phyloP scores from a whole-genome alignment of 2,329 filamentous ascomycete species.

The Ceratocystiopsis brevicomis region DNA sequence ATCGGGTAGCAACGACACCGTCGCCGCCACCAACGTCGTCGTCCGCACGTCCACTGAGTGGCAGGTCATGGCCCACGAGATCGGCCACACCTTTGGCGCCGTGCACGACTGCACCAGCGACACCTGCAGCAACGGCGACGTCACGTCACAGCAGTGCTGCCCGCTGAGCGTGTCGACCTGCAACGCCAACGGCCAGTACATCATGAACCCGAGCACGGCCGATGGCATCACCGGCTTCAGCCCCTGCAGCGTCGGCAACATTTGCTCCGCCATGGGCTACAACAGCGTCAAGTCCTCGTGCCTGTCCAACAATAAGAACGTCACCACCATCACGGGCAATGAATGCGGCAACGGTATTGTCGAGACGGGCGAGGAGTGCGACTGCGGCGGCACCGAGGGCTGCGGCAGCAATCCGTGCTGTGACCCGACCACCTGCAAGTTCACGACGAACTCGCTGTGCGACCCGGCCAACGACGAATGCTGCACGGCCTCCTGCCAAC shows the following conservation, averaged over 20 bases:
- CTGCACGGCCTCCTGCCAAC: constrained; percentile 48
- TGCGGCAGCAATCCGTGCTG: constrained; percentile 70
- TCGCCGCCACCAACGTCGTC: constrained; percentile 78
- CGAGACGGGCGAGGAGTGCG: constrained; percentile 82
- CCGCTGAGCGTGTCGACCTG: constrained; percentile 51
- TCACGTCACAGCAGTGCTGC: constrained; percentile 46
- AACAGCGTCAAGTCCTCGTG: constrained; percentile 61
- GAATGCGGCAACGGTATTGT: constrained; percentile 96
- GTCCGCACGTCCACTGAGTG: constrained; percentile 68
- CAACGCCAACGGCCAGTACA: constrained; percentile 58
- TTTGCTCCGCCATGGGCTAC: constrained; percentile 67
- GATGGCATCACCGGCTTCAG: constrained; percentile 62
- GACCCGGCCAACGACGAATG: constrained; percentile 69
- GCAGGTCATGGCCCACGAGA: constrained; percentile 92
- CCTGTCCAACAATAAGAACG: constrained; percentile 66
- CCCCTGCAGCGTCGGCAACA: constrained; percentile 76
- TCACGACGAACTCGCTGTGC: constrained; percentile 56
- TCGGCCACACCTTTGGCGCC: constrained; percentile 85
- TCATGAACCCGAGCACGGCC: constrained; percentile 89
- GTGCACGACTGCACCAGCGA: constrained; percentile 70
- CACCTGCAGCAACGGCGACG: constrained; percentile 46
- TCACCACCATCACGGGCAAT: constrained; percentile 62
- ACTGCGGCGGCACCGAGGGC: constrained; percentile 61
- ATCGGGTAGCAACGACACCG: constrained; percentile 44
- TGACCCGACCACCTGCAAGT: constrained; percentile 70